phyloP scores from a whole-genome alignment of 2,329 filamentous ascomycete species.

The Fusarium sp. region DNA sequence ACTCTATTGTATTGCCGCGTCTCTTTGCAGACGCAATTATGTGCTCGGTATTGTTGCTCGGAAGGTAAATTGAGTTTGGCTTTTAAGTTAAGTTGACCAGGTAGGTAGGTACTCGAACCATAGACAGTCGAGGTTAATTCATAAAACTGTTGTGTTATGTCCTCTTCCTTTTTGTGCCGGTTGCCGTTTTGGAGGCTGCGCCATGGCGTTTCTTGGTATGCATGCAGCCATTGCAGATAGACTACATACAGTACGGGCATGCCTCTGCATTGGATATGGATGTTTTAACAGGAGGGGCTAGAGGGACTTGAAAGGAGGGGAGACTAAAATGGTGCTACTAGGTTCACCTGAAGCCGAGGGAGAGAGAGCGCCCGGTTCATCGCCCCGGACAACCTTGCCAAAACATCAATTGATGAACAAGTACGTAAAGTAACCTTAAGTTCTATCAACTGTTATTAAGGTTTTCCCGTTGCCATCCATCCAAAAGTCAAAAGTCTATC shows the following conservation, averaged over 20 bases:
- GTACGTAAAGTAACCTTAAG: neutral
- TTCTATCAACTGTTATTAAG: neutral
- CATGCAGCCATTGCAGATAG: neutral
- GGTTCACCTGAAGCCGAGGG: neutral
- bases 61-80: constrained; percentile 16
- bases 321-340: constrained; percentile 10
- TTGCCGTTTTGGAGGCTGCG: constrained; percentile 22
- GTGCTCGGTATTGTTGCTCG: constrained; percentile 14
- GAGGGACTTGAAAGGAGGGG: neutral
- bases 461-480: constrained; percentile 8
- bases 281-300: constrained; percentile 12
- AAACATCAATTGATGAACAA: constrained; percentile 1
- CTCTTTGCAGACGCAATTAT: neutral
- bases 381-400: constrained; percentile 24
- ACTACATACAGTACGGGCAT: neutral
- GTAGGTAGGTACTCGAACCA: too few species aligned
- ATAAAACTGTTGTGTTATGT: neutral
- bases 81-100: neutral
- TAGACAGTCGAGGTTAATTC: neutral
- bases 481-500: neutral
- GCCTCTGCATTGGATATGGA: neutral
- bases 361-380: constrained; percentile 9
- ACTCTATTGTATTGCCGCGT: constrained; percentile 1
- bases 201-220: constrained; percentile 23
- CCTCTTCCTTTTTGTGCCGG: constrained; percentile 17